phyloP scores from a whole-genome alignment of 2,329 filamentous ascomycete species.

The Fusarium penzigii region DNA sequence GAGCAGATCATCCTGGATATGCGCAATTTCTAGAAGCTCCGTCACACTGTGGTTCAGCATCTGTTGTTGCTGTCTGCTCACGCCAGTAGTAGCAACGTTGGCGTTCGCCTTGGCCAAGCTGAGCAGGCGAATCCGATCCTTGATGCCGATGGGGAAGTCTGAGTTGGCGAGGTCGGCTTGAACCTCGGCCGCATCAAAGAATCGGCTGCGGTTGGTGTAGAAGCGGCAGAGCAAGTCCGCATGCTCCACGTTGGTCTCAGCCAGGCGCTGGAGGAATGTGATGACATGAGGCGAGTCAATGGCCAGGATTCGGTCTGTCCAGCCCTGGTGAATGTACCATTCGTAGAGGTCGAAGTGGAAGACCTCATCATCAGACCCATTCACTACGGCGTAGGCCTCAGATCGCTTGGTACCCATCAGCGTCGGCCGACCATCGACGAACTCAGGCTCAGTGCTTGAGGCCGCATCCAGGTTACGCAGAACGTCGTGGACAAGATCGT shows the following conservation, averaged over 20 bases:
- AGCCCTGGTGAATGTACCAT: conserved; percentile 88
- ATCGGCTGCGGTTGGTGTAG: conserved; percentile 81
- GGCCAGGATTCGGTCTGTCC: conserved; percentile 81
- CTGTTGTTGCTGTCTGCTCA: conserved; percentile 80
- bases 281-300: conserved; percentile 85
- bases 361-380: conserved; percentile 84
- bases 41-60: conserved; percentile 81
- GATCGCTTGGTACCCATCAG: conserved; percentile 74
- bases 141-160: conserved; percentile 76
- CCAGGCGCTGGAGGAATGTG: conserved; percentile 79
- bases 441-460: conserved; percentile 67
- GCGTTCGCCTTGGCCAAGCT: conserved; percentile 91
- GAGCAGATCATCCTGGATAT: conserved; percentile 90
- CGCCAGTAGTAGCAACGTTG: conserved; percentile 75
- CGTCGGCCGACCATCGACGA: conserved; percentile 76
- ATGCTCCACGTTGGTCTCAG: conserved; percentile 69
- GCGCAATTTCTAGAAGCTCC: conserved; percentile 86
- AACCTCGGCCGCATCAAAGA: conserved; percentile 84
- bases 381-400: conserved; percentile 90
- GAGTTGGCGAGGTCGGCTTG: conserved; percentile 83
- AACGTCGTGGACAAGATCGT: conserved; percentile 83
- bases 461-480: conserved; percentile 75
- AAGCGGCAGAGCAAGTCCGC: conserved; percentile 93
- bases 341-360: conserved; percentile 98
- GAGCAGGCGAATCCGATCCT: conserved; percentile 84